Percentiles rank a stretch among this genome's conserved stretches.
phyloP scores from a whole-genome alignment of 78 protist species.

The Dictyostelium brefeldianum region DNA sequence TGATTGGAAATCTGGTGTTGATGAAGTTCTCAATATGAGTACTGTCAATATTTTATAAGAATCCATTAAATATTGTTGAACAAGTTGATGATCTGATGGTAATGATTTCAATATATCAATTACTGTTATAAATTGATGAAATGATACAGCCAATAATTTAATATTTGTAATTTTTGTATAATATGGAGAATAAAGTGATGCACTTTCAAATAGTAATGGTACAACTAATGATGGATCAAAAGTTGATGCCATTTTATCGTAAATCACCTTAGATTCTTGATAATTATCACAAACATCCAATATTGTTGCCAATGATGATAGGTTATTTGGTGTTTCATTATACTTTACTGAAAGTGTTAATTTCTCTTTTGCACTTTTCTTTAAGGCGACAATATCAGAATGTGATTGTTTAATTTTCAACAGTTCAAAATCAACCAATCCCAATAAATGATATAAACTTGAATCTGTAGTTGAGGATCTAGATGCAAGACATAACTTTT shows the following conservation, averaged over 20 bases:
- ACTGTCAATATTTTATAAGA: neutral
- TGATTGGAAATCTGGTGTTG: neutral
- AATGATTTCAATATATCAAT: slow-evolving; percentile 6
- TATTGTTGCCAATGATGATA: slow-evolving; percentile 22
- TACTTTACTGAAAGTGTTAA: neutral
- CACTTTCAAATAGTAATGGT: slow-evolving; percentile 44
- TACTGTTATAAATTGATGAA: slow-evolving; percentile 6
- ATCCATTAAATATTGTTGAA: neutral
- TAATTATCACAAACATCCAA: neutral
- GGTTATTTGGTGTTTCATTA: neutral
- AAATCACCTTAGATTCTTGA: neutral
- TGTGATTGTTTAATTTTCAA: slow-evolving; percentile 15
- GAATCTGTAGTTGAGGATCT: slow-evolving; percentile 64
- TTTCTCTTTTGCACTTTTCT: neutral
- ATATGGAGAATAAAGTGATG: slow-evolving; percentile 27
- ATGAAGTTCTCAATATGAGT: neutral
- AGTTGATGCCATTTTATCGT: neutral
- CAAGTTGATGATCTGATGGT: neutral
- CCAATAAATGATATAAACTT: slow-evolving; percentile 42
- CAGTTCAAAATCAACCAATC: slow-evolving; percentile 51
- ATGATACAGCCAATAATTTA: neutral
- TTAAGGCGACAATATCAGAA: neutral
- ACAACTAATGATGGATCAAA: neutral
- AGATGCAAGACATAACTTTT: slow-evolving; percentile 38
- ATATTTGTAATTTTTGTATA: neutral